Evolutionary conservation across 495 filamentous ascomycete genomes (phyloP), one percentile per base, ranked within the genome.

Genomic region (Hypoxylon perforatum): DNA sequence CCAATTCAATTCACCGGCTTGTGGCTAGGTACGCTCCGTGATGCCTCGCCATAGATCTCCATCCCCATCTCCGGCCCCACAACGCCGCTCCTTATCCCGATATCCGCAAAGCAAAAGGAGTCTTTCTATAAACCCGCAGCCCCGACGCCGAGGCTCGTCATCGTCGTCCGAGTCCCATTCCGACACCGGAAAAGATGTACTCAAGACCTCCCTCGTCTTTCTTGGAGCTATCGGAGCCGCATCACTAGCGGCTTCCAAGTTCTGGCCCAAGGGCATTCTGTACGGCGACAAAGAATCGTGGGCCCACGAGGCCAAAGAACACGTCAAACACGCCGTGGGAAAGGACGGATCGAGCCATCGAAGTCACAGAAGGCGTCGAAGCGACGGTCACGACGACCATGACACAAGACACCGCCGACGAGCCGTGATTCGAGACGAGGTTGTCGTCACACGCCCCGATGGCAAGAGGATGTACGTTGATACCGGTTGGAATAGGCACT

Each of bases 261-360:
- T 65, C 61, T 80, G 78, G 78, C 78, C 78, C 21, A 77, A 75
- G 48, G 78, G 78, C 10, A 73, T 75, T 47, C 38, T 70, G 17
- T 75, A 78, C 53, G 76, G 78, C 42, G 75, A 76, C 11, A 77
- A 76, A 56, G 76, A 79, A 59, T 60, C 65, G 2, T 69, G 65
- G 65, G 59, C 60, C 1, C 55, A 60, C 4, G 55, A 69, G 19
- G 65, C 55, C 28, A 69, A 69, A 56, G 41, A 61, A 11, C 46
- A 54, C 46, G 50, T 57, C 15, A 69, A 63, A 19, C 48, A 63
- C 30, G 44, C 39, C 14, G n/a, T 68, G 33, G 30, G 30, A 4
- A 21, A 21, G 18, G 42, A 30, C 30, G 19, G 50, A 23, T 22
- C 45, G n/a, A 28, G 53, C 12, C 15, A 53, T n/a, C 50, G 28